phyloP scores from a whole-genome alignment of 768 basidiomycete species.

The Rhizopogon vinicolor region DNA sequence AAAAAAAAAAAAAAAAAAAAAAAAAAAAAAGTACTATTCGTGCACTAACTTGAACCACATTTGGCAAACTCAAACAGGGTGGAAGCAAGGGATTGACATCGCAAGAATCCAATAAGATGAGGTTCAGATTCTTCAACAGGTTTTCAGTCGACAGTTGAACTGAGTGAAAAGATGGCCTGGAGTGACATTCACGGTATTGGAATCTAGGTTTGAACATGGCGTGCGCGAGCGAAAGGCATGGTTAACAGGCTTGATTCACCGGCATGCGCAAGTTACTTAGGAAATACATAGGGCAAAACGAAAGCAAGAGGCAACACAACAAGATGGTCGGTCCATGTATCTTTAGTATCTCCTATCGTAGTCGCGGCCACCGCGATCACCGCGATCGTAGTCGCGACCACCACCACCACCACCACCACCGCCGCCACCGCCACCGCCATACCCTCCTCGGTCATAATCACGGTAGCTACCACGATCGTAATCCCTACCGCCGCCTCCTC shows the following conservation, averaged over 20 bases:
- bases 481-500: conserved; percentile 23
- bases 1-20: too few relatives aligned
- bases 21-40: too few relatives aligned
- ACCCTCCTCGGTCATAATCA: conserved; percentile 29
- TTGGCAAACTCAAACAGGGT: too few relatives aligned
- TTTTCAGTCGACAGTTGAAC: too few relatives aligned
- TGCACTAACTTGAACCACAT: too few relatives aligned
- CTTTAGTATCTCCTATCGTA: conserved; percentile 29
- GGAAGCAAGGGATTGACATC: too few relatives aligned
- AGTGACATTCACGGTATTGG: conserved; percentile 45
- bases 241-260: not conserved
- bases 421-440: conserved; percentile 37
- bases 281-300: not conserved
- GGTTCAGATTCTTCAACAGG: too few relatives aligned
- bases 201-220: conserved; percentile 5
- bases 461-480: conserved; percentile 25
- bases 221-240: not conserved
- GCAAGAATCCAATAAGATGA: too few relatives aligned
- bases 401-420: conserved; percentile 40
- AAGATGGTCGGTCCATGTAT: not conserved
- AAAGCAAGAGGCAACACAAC: not conserved
- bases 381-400: conserved; percentile 29
- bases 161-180: too few relatives aligned
- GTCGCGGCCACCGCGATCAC: conserved; percentile 22
- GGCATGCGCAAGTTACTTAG: conserved; percentile 2